phyloP scores from a whole-genome alignment of 2,329 filamentous ascomycete genomes.

The Pezicula carpinea region DNA sequence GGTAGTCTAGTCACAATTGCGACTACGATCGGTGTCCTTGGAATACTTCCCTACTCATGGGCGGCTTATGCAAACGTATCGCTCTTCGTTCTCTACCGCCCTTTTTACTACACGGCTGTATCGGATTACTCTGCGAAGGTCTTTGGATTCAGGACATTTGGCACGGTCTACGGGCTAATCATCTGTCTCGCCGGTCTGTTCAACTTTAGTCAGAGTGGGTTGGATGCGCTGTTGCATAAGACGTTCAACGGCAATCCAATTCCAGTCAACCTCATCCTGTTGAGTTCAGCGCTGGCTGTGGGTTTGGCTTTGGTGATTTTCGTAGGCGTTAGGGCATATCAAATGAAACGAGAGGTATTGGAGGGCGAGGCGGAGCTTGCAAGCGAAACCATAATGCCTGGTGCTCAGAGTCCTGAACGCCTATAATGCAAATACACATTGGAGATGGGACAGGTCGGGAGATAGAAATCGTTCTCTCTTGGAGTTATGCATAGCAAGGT shows the following conservation, averaged over 20 bases:
- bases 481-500: too few relatives aligned
- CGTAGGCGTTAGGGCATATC: constrained; percentile 40
- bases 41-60: constrained; percentile 65
- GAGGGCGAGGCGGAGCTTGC: constrained; percentile 40
- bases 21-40: constrained; percentile 71
- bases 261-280: constrained; percentile 69
- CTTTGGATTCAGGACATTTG: constrained; percentile 87
- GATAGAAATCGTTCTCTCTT: too few relatives aligned
- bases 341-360: constrained; percentile 35
- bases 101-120: constrained; percentile 87
- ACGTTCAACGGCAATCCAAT: constrained; percentile 68
- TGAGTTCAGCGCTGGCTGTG: constrained; percentile 56
- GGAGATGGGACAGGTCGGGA: too few relatives aligned
- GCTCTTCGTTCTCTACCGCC: constrained; percentile 80
- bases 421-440: constrained; percentile 7
- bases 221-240: constrained; percentile 74
- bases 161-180: constrained; percentile 88
- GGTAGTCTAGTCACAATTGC: constrained; percentile 64
- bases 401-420: constrained; percentile 18
- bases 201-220: constrained; percentile 76
- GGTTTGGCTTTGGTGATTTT: constrained; percentile 63
- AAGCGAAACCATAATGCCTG: constrained; percentile 28
- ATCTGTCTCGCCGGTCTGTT: constrained; percentile 81
- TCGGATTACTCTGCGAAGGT: constrained; percentile 89
- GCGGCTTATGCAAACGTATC: constrained; percentile 71